Base-by-base conservation (phyloP, 2,329 filamentous ascomycete species). In the Trichophyton simii region DNA sequence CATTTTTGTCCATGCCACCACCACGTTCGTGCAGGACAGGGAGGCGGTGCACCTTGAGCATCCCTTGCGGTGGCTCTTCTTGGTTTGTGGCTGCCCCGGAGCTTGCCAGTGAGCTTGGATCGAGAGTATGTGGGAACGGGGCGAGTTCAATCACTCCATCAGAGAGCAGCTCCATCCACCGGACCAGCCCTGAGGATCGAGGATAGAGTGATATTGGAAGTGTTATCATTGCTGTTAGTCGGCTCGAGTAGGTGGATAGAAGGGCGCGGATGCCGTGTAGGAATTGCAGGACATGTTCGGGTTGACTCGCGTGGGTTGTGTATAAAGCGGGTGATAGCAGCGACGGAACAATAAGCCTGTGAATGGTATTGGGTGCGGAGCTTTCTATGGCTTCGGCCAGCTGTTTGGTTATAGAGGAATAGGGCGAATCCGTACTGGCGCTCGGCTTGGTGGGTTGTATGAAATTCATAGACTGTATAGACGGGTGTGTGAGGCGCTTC, bases 1-100 rank as follows among this genome's bases (percentile, higher is more conserved):
- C 81, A 64, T 84, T 85, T 62, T 83, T 83, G 44, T 82, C 81
- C 8, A 84, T 86, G 13, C 89, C 90, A 1, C 91, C 91, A 1
- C 94, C 92, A 66, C 88, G 89, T 71, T 97, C 92, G 63, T 95
- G 89, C 66, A 89, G 86, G 0, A 96, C 79, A 0, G 94, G 92
- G 41, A 97, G 74, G 60, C 86, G 86, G 72, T 95, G 89, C 0
- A 95, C 83, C 64, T 86, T 88, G 18, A 97, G 76, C 74, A 97
- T 83, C 0, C 94, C 94, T 71, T 97, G 92, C 1, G 88, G 86
- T 62, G 87, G 84, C 62, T 95, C 90, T 63, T 89, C 87, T 3
- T 82, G 78, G 46, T 80, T 76, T 54, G 81, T 81, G 1, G 82
- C 77, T 3, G 82, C 72, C 61, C 79, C 76, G 58, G 83, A 77